These are phyloP conservation scores for Quercus parvula DNA, from an alignment of 306 rosid species.

Conservation along the genomic window DNA sequence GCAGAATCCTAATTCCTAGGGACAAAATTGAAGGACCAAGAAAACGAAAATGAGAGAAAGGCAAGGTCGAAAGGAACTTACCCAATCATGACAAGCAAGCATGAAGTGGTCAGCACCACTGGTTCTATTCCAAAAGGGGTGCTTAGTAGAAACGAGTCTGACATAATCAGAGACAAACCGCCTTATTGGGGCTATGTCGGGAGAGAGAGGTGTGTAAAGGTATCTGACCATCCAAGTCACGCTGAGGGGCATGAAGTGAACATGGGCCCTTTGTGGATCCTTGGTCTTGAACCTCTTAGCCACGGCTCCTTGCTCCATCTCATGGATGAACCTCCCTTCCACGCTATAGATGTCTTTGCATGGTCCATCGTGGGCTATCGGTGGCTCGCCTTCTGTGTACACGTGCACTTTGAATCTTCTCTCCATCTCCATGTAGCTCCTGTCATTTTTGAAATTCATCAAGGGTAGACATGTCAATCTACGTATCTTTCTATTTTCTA, in stretches of 20 bases:
- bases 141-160: constrained; percentile 41
- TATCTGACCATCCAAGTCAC: constrained; percentile 92
- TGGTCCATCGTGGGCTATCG: constrained; percentile 73
- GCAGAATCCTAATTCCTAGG: too few relatives aligned
- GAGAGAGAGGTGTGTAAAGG: constrained; percentile 42
- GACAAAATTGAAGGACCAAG: not conserved
- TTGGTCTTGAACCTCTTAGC: constrained; percentile 47
- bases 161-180: constrained; percentile 69
- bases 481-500: not conserved
- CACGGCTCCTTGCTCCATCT: constrained; percentile 60
- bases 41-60: not conserved
- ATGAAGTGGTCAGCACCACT: constrained; percentile 93
- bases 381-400: constrained; percentile 73
- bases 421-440: constrained; percentile 89
- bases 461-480: not conserved
- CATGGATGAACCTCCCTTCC: constrained; percentile 86
- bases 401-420: constrained; percentile 71
- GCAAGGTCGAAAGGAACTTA: constrained; percentile 21
- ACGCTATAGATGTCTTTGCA: constrained; percentile 79
- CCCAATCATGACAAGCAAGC: constrained; percentile 94
- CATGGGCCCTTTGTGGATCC: constrained; percentile 60
- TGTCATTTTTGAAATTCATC: constrained; percentile 12
- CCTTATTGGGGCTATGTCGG: constrained; percentile 42
- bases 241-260: constrained; percentile 76
- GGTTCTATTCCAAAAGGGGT: constrained; percentile 83